Conservation (phyloP, 441 rosid genomes). For the Gossypium gossypioides region DNA sequence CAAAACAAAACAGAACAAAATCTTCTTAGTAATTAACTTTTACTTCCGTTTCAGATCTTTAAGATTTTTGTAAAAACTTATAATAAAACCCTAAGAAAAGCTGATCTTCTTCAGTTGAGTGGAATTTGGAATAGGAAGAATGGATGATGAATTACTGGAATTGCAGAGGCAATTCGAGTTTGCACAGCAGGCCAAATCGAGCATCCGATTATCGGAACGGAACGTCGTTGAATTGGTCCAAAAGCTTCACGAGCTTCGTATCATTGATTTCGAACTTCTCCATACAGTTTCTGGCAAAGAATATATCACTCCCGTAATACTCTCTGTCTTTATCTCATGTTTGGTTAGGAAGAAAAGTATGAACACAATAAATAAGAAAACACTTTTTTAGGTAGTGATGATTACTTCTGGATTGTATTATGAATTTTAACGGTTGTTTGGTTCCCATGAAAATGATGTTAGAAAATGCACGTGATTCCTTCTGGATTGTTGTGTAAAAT, state of each 20-base stretch:
- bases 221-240: constrained; percentile 93
- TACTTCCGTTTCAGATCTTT: background rate
- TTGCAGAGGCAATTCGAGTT: constrained; percentile 84
- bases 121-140: constrained; percentile 16
- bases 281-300: constrained; percentile 94
- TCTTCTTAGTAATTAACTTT: background rate
- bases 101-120: background rate
- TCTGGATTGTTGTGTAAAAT: background rate
- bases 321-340: background rate
- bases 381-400: background rate
- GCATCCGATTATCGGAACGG: constrained; percentile 77
- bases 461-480: background rate
- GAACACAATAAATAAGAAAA: background rate
- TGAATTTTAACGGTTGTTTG: background rate
- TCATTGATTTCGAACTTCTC: constrained; percentile 92
- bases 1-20: background rate
- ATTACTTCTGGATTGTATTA: background rate
- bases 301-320: constrained; percentile 70
- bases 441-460: background rate
- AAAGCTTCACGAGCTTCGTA: constrained; percentile 84
- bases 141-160: constrained; percentile 88
- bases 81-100: background rate
- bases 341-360: constrained; percentile 14
- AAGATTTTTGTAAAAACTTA: background rate
- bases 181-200: constrained; percentile 87